Evolutionary conservation across 768 basidiomycete species (phyloP).

Genomic region (Termitomyces sp.): DNA sequence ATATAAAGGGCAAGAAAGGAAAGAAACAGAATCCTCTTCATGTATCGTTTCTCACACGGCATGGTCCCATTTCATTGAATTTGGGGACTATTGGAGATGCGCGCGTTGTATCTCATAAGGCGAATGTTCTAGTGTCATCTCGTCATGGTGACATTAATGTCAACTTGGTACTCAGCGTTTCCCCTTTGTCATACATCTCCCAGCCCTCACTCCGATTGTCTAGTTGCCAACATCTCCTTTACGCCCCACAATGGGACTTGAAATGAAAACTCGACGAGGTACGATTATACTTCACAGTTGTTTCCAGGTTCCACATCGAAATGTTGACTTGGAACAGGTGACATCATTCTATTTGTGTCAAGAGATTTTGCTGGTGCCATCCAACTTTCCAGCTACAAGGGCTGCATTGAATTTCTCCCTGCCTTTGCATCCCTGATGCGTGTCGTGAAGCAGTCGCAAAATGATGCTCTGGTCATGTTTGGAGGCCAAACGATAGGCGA

Average conservation of each 20-base stretch:
- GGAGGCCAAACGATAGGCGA: conserved; percentile 18
- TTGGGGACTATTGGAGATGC: conserved; percentile 32
- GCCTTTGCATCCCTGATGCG: conserved; percentile 19
- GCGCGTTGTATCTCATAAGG: conserved; percentile 18
- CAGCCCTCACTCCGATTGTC: background rate
- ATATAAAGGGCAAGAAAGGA: conserved; percentile 17
- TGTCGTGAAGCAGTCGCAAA: conserved; percentile 21
- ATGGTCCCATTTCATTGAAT: conserved; percentile 31
- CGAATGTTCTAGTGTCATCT: conserved; percentile 30
- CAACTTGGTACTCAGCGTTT: conserved; percentile 27
- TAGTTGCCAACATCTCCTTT: conserved; percentile 26
- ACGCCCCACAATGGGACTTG: conserved; percentile 32
- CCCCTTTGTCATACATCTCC: conserved; percentile 1
- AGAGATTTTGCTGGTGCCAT: conserved; percentile 23
- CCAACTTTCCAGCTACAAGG: conserved; percentile 19
- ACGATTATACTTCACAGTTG: background rate
- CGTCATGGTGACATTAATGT: conserved; percentile 32
- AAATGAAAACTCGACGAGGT: conserved; percentile 30
- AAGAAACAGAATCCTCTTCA: conserved; percentile 25
- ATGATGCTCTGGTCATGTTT: conserved; percentile 33
- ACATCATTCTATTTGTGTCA: conserved; percentile 21
- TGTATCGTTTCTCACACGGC: conserved; percentile 37
- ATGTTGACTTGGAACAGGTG: conserved; percentile 12
- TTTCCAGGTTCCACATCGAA: background rate
- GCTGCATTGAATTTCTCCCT: conserved; percentile 22